phyloP scores from a whole-genome alignment of 2,329 filamentous ascomycete genomes.

The Chaetoscypha palmicola region DNA sequence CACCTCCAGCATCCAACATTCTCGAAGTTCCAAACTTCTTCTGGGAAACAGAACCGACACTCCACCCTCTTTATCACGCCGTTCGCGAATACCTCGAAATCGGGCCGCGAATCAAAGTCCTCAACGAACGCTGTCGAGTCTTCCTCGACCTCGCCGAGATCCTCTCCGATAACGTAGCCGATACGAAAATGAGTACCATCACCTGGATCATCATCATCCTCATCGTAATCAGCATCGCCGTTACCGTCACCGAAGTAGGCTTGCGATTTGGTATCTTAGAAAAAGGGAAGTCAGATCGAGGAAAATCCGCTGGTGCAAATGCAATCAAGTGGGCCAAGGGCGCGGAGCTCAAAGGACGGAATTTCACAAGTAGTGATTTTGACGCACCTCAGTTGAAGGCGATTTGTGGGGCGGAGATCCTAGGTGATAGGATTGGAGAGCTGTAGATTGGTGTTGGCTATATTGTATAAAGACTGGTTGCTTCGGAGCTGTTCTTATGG shows the following conservation, averaged over 20 bases:
- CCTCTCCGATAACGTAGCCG: conserved; percentile 81
- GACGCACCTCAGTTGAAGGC: conserved; percentile 22
- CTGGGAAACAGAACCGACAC: conserved; percentile 93
- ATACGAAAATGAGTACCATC: conserved; percentile 91
- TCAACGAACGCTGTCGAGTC: conserved; percentile 93
- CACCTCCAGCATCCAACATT: conserved; percentile 72
- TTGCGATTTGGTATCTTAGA: conserved; percentile 73
- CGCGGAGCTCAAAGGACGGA: conserved; percentile 9
- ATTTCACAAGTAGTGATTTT: conserved; percentile 27
- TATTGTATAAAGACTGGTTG: background rate
- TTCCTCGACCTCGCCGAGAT: conserved; percentile 97
- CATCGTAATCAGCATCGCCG: conserved; percentile 82
- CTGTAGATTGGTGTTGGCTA: too few species aligned
- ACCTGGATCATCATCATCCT: conserved; percentile 98
- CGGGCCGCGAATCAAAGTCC: conserved; percentile 87
- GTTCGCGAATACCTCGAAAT: conserved; percentile 98
- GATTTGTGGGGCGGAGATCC: conserved; percentile 27
- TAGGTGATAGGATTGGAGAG: conserved; percentile 22
- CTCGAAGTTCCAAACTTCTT: conserved; percentile 96
- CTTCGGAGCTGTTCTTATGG: background rate
- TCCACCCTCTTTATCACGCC: conserved; percentile 89
- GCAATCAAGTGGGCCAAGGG: background rate
- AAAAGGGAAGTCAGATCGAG: conserved; percentile 26
- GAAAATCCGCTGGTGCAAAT: background rate
- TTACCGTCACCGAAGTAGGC: conserved; percentile 84